Evolutionary conservation across 2,329 filamentous ascomycete species (phyloP).

Genomic region (Chaetomium sp.): DNA sequence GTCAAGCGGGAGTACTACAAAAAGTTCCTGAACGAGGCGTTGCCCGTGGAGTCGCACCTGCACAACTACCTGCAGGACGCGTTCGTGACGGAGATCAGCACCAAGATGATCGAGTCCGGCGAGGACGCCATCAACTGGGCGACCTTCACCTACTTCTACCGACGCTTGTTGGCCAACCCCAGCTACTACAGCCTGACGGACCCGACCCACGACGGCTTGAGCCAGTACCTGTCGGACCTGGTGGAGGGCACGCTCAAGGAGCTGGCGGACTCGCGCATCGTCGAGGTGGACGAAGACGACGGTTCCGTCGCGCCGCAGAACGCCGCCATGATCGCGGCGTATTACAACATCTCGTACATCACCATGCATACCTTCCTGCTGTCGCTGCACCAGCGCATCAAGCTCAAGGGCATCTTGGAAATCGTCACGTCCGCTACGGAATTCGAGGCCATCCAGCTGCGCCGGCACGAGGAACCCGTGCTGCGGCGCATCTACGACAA

Average conservation of each 20-base stretch:
- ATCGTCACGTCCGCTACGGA: slow-evolving; percentile 96
- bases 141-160: slow-evolving; percentile 97
- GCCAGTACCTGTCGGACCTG: slow-evolving; percentile 85
- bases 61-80: slow-evolving; percentile 90
- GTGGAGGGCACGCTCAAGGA: slow-evolving; percentile 91
- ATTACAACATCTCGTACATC: slow-evolving; percentile 99
- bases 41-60: slow-evolving; percentile 91
- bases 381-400: slow-evolving; percentile 80
- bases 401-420: slow-evolving; percentile 93
- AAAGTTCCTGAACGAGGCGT: slow-evolving; percentile 93
- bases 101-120: slow-evolving; percentile 88
- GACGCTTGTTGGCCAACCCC: slow-evolving; percentile 86
- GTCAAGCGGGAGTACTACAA: slow-evolving; percentile 98
- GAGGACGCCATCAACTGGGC: slow-evolving; percentile 98
- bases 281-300: slow-evolving; percentile 91
- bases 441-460: slow-evolving; percentile 90
- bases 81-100: slow-evolving; percentile 95
- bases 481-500: slow-evolving; percentile 90
- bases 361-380: slow-evolving; percentile 98
- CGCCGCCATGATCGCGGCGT: slow-evolving; percentile 94
- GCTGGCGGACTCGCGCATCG: slow-evolving; percentile 85
- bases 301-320: slow-evolving; percentile 85
- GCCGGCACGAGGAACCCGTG: slow-evolving; percentile 82
- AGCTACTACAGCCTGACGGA: slow-evolving; percentile 91
- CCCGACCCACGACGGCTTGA: slow-evolving; percentile 87